Conservation (phyloP, 495 filamentous ascomycete species). For the Neurospora sp. region DNA sequence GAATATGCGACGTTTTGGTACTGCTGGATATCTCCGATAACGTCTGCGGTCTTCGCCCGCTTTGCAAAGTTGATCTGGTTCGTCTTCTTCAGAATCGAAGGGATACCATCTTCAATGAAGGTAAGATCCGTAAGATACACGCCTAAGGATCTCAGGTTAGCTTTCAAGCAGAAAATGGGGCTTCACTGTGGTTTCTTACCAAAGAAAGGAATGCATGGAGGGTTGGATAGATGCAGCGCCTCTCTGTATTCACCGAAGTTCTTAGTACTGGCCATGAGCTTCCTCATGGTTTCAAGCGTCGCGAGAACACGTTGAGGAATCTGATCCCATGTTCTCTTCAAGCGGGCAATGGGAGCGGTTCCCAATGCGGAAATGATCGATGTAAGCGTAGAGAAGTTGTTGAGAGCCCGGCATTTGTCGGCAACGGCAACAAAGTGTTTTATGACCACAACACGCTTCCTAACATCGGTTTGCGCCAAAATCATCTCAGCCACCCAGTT, state of each 20-base stretch:
- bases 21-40: slow-evolving; percentile 95
- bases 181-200: slow-evolving; percentile 45
- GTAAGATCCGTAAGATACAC: slow-evolving; percentile 97
- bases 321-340: slow-evolving; percentile 90
- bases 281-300: slow-evolving; percentile 80
- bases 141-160: slow-evolving; percentile 39
- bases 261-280: slow-evolving; percentile 93
- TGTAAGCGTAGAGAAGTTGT: slow-evolving; percentile 97
- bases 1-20: slow-evolving; percentile 95
- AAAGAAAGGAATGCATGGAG: slow-evolving; percentile 97
- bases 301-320: slow-evolving; percentile 73
- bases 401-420: slow-evolving; percentile 91
- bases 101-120: slow-evolving; percentile 97
- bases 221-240: slow-evolving; percentile 80
- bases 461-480: slow-evolving; percentile 81
- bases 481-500: slow-evolving; percentile 99
- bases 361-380: slow-evolving; percentile 94
- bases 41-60: slow-evolving; percentile 92
- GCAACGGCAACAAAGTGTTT: slow-evolving; percentile 96
- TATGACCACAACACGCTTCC: slow-evolving; percentile 92
- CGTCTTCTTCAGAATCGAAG: slow-evolving; percentile 86
- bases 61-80: slow-evolving; percentile 98
- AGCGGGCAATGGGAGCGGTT: slow-evolving; percentile 86
- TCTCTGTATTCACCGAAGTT: slow-evolving; percentile 97
- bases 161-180: slow-evolving; percentile 3